These are phyloP conservation scores for Colletotrichum theobromicola DNA, from an alignment of 2,329 filamentous ascomycete species.

Conservation along the genomic window DNA sequence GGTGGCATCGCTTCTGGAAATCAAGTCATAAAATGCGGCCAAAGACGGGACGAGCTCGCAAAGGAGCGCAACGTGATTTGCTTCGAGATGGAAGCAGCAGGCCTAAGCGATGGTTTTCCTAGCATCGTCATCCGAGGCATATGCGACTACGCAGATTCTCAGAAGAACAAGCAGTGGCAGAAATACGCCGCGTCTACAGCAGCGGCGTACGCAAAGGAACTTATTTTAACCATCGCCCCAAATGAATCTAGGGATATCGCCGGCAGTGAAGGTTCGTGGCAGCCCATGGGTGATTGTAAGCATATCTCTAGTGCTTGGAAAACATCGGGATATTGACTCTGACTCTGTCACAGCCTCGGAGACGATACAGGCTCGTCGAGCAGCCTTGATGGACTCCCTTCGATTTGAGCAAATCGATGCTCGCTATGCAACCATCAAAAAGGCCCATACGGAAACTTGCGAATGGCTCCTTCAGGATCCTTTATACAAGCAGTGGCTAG, in stretches of 20 bases:
- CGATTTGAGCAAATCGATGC: slow-evolving; percentile 43
- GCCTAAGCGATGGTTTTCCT: slow-evolving; percentile 26
- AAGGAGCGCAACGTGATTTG: slow-evolving; percentile 18
- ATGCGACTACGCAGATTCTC: slow-evolving; percentile 41
- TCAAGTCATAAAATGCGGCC: neutral
- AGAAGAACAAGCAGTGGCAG: slow-evolving; percentile 42
- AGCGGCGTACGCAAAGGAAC: slow-evolving; percentile 29
- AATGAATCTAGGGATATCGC: too few species aligned
- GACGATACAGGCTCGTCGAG: too few species aligned
- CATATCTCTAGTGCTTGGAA: too few species aligned
- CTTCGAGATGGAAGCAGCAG: slow-evolving; percentile 33
- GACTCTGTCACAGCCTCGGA: too few species aligned
- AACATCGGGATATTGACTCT: too few species aligned
- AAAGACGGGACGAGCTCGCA: slow-evolving; percentile 31
- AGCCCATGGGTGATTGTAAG: too few species aligned
- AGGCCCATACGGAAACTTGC: slow-evolving; percentile 42
- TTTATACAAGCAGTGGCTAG: slow-evolving; percentile 42
- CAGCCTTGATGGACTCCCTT: slow-evolving; percentile 31
- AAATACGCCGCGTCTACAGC: slow-evolving; percentile 36
- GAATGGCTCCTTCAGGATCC: slow-evolving; percentile 41
- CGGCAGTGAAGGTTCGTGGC: too few species aligned
- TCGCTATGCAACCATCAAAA: slow-evolving; percentile 38
- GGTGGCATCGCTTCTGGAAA: slow-evolving; percentile 24
- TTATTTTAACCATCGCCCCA: slow-evolving; percentile 5
- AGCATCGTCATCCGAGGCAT: slow-evolving; percentile 40